Base-by-base conservation (phyloP, 345 rosid genomes). In the Acer campestre region DNA sequence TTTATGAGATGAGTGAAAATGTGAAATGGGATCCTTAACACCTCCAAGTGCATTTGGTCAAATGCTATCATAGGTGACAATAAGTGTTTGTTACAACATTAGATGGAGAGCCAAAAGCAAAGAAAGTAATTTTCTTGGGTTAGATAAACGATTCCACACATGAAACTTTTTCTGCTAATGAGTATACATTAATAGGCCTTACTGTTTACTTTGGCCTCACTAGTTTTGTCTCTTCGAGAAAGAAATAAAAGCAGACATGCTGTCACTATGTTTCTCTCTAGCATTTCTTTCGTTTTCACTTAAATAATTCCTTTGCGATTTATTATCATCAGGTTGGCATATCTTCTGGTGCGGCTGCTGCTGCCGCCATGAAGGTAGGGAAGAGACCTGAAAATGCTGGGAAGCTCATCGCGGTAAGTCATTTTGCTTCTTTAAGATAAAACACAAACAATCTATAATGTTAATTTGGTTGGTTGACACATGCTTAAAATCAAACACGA, bases 331-430 rank as follows among this genome's bases (percentile, higher is more conserved):
- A 95, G 98, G 99, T 95, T 6, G 99, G 99, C 75, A 93, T 95
- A 84, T 93, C 99, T 72, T 95, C 99, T 70, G 99, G 99, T 68
- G 99, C 99, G 0, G 99, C 99, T 4, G 97, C 99, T 4, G 91
- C 92, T 7, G 97, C 97, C 25, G 99, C 98, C 79, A 84, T 95
- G 62, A 78, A 84, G 85, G 96, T 93, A 63, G 99, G 93, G 76
- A 89, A 85, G 87, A 89, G 99, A 85, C 94, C 97, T 12, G 98
- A 91, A 84, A 95, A 93, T 86, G 90, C 92, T 6, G 97, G 99
- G 78, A 93, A 93, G 84, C 92, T 95, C 81, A 89, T 95, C 82
- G 93, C 90, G 23, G 99, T 95, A 88, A 77, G 90, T 88, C 68
- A n/a, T 67, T 63, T 84, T 66, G 31, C 31, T 66, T 66, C 10